Conservation (phyloP, 2,329 filamentous ascomycete genomes). For the Sporothrix curviconia region DNA sequence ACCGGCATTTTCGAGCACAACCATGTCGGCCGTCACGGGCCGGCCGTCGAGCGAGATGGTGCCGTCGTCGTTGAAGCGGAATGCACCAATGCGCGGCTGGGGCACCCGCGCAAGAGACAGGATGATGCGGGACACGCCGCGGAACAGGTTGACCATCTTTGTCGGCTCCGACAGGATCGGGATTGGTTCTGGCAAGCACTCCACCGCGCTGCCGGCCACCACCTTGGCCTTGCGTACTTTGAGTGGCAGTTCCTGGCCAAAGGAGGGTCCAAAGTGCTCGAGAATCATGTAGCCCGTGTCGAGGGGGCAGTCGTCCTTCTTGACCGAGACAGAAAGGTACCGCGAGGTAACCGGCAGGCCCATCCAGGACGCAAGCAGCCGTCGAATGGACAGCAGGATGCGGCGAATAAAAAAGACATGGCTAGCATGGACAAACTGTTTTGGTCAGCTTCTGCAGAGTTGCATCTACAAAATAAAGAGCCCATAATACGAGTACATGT, state of each 20-base stretch:
- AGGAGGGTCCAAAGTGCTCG: slow-evolving; percentile 8
- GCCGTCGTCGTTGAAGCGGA: slow-evolving; percentile 22
- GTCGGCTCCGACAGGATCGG: slow-evolving; percentile 1
- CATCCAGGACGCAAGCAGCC: not conserved
- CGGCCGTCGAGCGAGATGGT: slow-evolving; percentile 16
- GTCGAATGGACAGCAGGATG: not conserved
- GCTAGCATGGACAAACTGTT: not conserved
- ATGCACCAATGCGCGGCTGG: slow-evolving; percentile 25
- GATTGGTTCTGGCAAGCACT: not conserved
- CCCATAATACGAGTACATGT: too few species aligned
- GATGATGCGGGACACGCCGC: slow-evolving; percentile 20
- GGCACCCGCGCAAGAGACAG: slow-evolving; percentile 26
- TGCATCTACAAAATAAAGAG: too few species aligned
- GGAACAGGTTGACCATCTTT: slow-evolving; percentile 13
- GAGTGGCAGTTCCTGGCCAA: slow-evolving; percentile 6
- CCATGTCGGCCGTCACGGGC: slow-evolving; percentile 20
- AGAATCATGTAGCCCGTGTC: slow-evolving; percentile 13
- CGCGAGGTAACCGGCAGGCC: not conserved
- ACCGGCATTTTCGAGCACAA: slow-evolving; percentile 30
- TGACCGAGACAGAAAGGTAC: not conserved
- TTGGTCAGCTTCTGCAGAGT: too few species aligned
- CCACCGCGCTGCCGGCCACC: not conserved
- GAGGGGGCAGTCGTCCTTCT: not conserved
- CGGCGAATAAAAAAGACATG: not conserved
- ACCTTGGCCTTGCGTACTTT: not conserved